Evolutionary conservation across 768 basidiomycete genomes (phyloP).

Genomic region (Panellus pusillus): DNA sequence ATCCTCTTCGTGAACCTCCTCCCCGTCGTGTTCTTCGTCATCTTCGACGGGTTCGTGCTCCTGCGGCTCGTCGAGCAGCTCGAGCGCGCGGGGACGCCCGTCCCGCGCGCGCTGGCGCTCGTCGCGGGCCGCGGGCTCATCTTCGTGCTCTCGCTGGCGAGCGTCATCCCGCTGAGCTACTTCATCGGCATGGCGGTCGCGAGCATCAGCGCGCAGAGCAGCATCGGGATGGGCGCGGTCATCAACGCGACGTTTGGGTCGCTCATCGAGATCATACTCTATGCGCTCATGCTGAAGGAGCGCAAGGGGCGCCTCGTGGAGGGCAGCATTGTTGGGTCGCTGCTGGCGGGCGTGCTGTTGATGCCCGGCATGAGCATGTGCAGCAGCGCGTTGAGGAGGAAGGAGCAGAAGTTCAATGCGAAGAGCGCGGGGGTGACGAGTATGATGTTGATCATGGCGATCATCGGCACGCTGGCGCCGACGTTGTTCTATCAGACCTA

Average conservation of each 20-base stretch:
- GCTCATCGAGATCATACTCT: constrained; percentile 96
- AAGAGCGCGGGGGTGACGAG: constrained; percentile 98
- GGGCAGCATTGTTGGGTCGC: constrained; percentile 92
- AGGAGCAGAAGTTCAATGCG: constrained; percentile 99
- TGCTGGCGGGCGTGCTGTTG: constrained; percentile 91
- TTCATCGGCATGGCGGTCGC: constrained; percentile 99
- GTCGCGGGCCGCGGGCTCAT: constrained; percentile 76
- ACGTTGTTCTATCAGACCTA: constrained; percentile 98
- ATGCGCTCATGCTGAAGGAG: constrained; percentile 85
- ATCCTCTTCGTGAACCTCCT: constrained; percentile 96
- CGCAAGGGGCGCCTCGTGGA: constrained; percentile 93
- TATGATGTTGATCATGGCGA: constrained; percentile 99
- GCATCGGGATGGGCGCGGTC: constrained; percentile 98
- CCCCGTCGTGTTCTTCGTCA: constrained; percentile 92
- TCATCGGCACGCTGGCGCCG: constrained; percentile 93
- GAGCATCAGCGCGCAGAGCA: constrained; percentile 96
- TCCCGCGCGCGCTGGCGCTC: constrained; percentile 65
- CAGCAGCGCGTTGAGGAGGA: constrained; percentile 81
- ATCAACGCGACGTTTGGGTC: constrained; percentile 99
- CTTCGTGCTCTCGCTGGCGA: constrained; percentile 80
- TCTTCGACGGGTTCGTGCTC: constrained; percentile 88
- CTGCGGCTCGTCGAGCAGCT: constrained; percentile 66
- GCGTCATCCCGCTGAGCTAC: constrained; percentile 96
- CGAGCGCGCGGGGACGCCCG: constrained; percentile 50
- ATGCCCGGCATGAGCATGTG: constrained; percentile 99